These are phyloP conservation scores for Alternaria rosae DNA, from an alignment of 2,329 filamentous ascomycete genomes.

Conservation along the genomic window DNA sequence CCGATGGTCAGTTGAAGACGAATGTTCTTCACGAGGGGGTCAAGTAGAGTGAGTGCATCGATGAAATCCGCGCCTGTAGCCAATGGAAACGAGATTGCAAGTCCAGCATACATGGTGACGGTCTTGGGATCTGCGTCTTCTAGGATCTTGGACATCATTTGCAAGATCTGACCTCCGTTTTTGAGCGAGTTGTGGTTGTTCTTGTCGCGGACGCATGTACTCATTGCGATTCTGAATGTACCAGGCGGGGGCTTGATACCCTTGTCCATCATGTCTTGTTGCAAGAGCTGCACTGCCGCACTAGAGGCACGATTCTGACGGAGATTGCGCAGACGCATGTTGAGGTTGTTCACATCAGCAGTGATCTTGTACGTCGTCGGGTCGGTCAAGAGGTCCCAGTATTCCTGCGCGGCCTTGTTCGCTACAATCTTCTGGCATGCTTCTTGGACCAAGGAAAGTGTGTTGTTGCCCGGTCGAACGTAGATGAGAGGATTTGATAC, in stretches of 20 bases:
- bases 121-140: conserved; percentile 42
- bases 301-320: conserved; percentile 70
- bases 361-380: conserved; percentile 62
- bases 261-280: conserved; percentile 38
- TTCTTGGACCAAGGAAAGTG: conserved; percentile 73
- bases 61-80: conserved; percentile 41
- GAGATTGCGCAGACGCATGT: conserved; percentile 72
- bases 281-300: conserved; percentile 67
- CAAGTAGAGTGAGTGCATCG: conserved; percentile 36
- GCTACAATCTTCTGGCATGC: conserved; percentile 68
- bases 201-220: conserved; percentile 76
- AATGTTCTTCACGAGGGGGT: conserved; percentile 36
- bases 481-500: conserved; percentile 49
- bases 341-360: conserved; percentile 77
- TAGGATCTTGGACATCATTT: conserved; percentile 45
- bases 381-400: conserved; percentile 77
- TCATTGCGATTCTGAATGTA: conserved; percentile 76
- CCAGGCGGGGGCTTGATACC: conserved; percentile 47
- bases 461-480: conserved; percentile 60
- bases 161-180: conserved; percentile 70
- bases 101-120: conserved; percentile 40
- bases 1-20: conserved; percentile 43
- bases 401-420: conserved; percentile 70
- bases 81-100: conserved; percentile 37
- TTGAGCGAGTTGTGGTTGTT: conserved; percentile 74